These are phyloP conservation scores for Leptographium lundbergii DNA, from an alignment of 2,329 filamentous ascomycete species.

Conservation along the genomic window DNA sequence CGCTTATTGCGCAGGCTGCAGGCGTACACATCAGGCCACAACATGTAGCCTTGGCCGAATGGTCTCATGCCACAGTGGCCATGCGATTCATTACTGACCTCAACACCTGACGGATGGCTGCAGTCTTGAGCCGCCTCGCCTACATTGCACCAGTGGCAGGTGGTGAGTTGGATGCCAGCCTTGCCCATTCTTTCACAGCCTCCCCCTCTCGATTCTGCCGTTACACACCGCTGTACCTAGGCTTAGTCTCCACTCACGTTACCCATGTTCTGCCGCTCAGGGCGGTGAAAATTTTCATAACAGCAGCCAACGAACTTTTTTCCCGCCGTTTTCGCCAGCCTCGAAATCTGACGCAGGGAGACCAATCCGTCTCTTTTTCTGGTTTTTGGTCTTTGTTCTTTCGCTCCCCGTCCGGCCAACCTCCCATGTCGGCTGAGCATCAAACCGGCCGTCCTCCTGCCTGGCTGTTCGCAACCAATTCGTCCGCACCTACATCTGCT, in stretches of 20 bases:
- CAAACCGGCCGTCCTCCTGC: constrained; percentile 4
- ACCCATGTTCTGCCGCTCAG: background rate
- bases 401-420: no score
- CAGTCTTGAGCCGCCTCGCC: background rate
- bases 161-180: background rate
- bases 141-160: background rate
- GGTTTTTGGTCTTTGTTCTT: background rate
- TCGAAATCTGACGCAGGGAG: background rate
- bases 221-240: background rate
- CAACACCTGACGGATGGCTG: background rate
- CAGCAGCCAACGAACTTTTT: background rate
- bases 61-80: background rate
- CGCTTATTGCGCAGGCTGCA: background rate
- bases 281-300: background rate
- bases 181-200: background rate
- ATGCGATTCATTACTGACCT: background rate
- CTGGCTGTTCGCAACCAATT: constrained; percentile 12
- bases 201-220: background rate
- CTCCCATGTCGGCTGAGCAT: constrained; percentile 1
- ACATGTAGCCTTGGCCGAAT: background rate
- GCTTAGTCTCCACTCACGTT: background rate
- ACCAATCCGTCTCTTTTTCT: background rate
- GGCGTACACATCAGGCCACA: background rate
- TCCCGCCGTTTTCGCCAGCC: background rate
- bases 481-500: background rate